Evolutionary conservation across 176 grass and related monocot species (phyloP), one percentile per base, ranked within the genome.

Genomic region (Oryza officinalis): DNA sequence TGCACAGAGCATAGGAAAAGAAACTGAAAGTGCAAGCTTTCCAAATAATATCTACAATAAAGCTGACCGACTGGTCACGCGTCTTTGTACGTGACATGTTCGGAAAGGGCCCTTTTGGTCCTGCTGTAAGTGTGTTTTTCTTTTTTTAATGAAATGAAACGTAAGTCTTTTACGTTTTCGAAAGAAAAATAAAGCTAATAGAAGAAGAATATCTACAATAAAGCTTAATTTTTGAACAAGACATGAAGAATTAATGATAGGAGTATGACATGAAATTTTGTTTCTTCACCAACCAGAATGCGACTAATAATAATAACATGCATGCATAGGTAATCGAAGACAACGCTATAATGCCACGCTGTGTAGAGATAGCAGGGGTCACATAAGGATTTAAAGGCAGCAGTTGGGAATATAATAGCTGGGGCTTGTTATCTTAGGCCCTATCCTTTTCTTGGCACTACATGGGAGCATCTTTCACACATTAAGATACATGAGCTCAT

Each of bases 371-470:
- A 0, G 7, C 37, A 49, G 84, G 84, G 88, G 74, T 64, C 63
- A 69, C 78, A 30, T 66, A 85, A 41, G 66, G 0, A 74, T 76
- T 85, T 83, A 23, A 74, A 69, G 28, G 61, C 1, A 87, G 27
- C 6, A 83, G 82, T 47, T 63, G 59, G 64, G 70, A 65, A 81
- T 84, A 84, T 70, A 79, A 63, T 35, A 82, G 79, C 87, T 83
- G 84, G 81, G 78, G 63, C 87, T 80, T 28, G 77, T 79, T 94
- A 88, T 83, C 64, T 85, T 74, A 69, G 46, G 68, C 67, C 81
- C 81, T 93, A 81, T 93, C 91, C 69, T 83, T 90, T 76, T 83
- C 81, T 66, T 90, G 91, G 85, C 84, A 85, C 77, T 79, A 73
- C 54, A 72, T 85, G 81, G 81, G 73, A 80, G 86, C 74, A 89